A percentile compares a stretch with the other conserved stretches of the same genome.
Evolutionary conservation across 352 stramenopile genomes (phyloP).

Genomic region (Phytophthora multivora): DNA sequence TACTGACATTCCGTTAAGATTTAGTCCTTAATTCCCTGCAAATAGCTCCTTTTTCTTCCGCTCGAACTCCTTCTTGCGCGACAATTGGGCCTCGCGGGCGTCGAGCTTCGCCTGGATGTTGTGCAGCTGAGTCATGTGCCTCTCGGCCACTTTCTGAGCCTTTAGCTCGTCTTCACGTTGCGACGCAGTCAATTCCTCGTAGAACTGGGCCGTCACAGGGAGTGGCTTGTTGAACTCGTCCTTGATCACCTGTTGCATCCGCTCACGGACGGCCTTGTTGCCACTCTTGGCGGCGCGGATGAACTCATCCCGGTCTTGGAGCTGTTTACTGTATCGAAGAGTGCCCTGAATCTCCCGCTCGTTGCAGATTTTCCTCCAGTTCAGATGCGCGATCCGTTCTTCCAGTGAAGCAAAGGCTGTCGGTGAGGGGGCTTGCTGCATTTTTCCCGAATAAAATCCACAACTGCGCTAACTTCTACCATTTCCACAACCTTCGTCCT

Average conservation of each 20-base stretch:
- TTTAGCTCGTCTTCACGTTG: constrained; percentile 39
- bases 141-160: constrained; percentile 31
- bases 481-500: constrained; percentile 20
- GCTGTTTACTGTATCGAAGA: constrained; percentile 57
- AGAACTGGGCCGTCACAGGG: constrained; percentile 49
- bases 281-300: constrained; percentile 51
- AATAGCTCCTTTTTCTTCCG: constrained; percentile 71
- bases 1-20: constrained; percentile 81
- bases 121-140: constrained; percentile 56
- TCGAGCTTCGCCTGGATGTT: constrained; percentile 62
- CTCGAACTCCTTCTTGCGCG: constrained; percentile 63
- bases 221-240: constrained; percentile 62
- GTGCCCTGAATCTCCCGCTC: constrained; percentile 73
- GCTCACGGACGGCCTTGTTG: constrained; percentile 42
- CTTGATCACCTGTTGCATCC: constrained; percentile 59
- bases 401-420: constrained; percentile 61
- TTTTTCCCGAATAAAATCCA: constrained; percentile 4
- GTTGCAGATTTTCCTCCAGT: constrained; percentile 79
- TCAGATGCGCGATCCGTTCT: constrained; percentile 67
- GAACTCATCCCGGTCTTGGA: constrained; percentile 68
- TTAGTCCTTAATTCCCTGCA: background rate
- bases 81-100: constrained; percentile 41
- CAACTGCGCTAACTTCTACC: background rate
- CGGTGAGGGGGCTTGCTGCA: constrained; percentile 26
- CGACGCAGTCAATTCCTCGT: constrained; percentile 27